A percentile compares a stretch with the other conserved stretches of the same genome.
Evolutionary conservation across 192 early-diverging fungal genomes (phyloP).

Genomic region (Thoreauomyces humboldtii): DNA sequence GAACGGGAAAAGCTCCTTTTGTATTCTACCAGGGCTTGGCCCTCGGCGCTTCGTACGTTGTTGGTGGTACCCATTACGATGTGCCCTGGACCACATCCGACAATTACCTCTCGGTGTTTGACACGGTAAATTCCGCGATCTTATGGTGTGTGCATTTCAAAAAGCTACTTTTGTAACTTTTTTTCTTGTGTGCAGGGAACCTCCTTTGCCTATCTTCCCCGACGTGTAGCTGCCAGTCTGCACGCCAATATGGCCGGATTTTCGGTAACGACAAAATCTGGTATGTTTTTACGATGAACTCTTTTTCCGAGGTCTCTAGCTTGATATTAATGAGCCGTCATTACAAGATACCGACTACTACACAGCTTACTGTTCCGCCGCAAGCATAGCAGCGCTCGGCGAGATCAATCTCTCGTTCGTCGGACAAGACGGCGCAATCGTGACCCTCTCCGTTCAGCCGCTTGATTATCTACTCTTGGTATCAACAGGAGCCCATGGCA

Average conservation of each 20-base stretch:
- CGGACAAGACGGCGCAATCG: not conserved
- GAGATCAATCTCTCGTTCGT: not conserved
- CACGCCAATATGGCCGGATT: constrained; percentile 8
- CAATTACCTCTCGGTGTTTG: constrained; percentile 25
- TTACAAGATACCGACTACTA: too few species aligned
- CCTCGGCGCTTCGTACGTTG: not conserved
- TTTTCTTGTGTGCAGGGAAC: constrained; percentile 3
- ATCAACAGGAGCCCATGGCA: not conserved
- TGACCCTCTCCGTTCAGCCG: constrained; percentile 10
- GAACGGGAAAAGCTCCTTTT: constrained; percentile 13
- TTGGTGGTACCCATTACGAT: not conserved
- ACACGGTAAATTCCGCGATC: constrained; percentile 5
- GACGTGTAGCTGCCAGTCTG: not conserved
- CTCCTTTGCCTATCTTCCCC: constrained; percentile 9
- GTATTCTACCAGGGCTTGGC: constrained; percentile 25
- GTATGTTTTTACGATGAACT: too few species aligned
- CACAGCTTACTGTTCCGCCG: not conserved
- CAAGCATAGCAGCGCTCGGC: not conserved
- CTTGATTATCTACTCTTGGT: constrained; percentile 1
- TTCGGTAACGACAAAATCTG: too few species aligned
- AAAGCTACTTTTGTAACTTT: too few species aligned
- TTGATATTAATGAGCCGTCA: too few species aligned
- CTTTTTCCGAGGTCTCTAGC: too few species aligned
- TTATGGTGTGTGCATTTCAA: not conserved
- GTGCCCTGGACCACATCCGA: not conserved